These are phyloP conservation scores for Hymenoscyphus albidus DNA, from an alignment of 2,329 filamentous ascomycete species.

Conservation along the genomic window DNA sequence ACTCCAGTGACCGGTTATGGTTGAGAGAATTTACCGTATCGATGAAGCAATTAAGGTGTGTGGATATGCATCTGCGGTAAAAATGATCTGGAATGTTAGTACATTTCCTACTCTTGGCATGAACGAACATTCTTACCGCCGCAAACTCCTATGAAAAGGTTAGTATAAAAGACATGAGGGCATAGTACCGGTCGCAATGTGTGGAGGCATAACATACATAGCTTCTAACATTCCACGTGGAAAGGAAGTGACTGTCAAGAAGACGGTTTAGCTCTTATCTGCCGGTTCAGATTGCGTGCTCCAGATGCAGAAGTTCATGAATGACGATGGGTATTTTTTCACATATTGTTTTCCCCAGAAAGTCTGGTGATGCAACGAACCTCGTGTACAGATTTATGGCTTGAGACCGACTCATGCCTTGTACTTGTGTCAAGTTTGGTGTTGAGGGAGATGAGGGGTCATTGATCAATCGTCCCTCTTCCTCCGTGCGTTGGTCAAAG, in stretches of 20 bases:
- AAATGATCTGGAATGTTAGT: conserved; percentile 41
- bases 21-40: conserved; percentile 35
- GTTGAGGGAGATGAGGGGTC: not conserved
- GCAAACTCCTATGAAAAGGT: conserved; percentile 26
- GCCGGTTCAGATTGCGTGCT: not conserved
- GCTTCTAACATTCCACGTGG: conserved; percentile 52
- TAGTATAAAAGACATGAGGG: not conserved
- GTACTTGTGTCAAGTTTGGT: conserved; percentile 1
- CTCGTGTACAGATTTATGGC: conserved; percentile 42
- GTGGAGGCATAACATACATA: conserved; percentile 28
- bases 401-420: conserved; percentile 35
- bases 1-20: not conserved
- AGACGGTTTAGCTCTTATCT: not conserved
- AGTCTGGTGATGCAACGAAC: not conserved
- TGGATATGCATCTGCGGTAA: conserved; percentile 48
- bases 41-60: conserved; percentile 41
- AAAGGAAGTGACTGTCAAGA: conserved; percentile 5
- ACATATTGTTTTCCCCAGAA: not conserved
- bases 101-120: not conserved
- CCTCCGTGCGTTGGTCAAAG: not conserved
- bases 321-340: not conserved
- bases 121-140: conserved; percentile 20
- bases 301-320: not conserved
- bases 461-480: not conserved
- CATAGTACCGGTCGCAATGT: not conserved